phyloP scores from a whole-genome alignment of 1,284 basidiomycete genomes.

The Apiotrichum gamsii region DNA sequence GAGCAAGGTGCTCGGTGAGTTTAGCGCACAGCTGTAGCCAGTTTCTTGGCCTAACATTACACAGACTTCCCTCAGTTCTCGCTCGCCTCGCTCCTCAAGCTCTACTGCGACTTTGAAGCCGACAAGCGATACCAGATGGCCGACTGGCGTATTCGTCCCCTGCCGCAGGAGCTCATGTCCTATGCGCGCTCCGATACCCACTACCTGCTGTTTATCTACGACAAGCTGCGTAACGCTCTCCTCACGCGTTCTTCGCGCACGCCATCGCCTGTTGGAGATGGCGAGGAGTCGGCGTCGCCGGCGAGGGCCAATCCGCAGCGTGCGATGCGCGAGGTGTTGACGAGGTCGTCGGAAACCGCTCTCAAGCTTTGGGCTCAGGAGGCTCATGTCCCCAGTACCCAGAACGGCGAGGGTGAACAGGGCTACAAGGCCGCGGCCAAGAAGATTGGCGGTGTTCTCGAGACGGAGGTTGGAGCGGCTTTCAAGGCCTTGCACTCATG shows the following conservation, averaged over 20 bases:
- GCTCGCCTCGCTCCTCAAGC: conserved; percentile 75
- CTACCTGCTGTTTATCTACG: conserved; percentile 87
- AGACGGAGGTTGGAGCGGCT: conserved; percentile 56
- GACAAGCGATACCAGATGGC: conserved; percentile 96
- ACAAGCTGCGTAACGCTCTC: conserved; percentile 81
- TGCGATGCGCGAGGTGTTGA: conserved; percentile 53
- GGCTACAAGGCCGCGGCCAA: conserved; percentile 72
- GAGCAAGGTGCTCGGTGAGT: conserved; percentile 68
- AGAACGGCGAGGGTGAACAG: conserved; percentile 58
- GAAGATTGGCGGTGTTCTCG: conserved; percentile 63
- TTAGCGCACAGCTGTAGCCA: background rate
- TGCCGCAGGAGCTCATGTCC: conserved; percentile 79
- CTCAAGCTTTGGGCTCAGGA: conserved; percentile 63
- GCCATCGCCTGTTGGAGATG: conserved; percentile 20
- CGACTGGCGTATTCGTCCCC: conserved; percentile 90
- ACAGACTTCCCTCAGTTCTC: conserved; percentile 74
- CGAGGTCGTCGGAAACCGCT: conserved; percentile 66
- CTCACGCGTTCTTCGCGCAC: conserved; percentile 51
- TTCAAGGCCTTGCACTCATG: conserved; percentile 73
- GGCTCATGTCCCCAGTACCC: conserved; percentile 58
- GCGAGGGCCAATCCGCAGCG: conserved; percentile 31
- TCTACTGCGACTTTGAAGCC: conserved; percentile 83
- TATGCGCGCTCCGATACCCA: conserved; percentile 97
- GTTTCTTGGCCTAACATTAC: background rate
- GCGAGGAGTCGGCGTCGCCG: conserved; percentile 10